Evolutionary conservation across 345 rosid species (phyloP).

Genomic region (Turritis glabra): DNA sequence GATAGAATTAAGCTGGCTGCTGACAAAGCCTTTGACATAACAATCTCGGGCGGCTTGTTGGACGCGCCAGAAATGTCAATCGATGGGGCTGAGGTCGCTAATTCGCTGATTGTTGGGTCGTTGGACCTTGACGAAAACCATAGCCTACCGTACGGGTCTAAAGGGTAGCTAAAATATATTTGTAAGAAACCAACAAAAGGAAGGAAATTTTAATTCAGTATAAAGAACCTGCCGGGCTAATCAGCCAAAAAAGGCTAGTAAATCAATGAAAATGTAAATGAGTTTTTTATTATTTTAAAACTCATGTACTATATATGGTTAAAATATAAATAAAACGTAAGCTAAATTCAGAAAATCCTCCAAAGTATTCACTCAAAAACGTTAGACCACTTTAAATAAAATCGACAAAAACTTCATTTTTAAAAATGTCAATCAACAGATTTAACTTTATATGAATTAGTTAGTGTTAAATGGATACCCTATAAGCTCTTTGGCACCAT

Average conservation of each 20-base stretch:
- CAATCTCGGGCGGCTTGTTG: slow-evolving; percentile 13
- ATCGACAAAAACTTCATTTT: not conserved
- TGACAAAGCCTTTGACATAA: slow-evolving; percentile 14
- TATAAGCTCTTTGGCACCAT: not conserved
- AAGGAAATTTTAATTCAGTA: not conserved
- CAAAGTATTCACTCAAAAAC: not conserved
- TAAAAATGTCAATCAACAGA: not conserved
- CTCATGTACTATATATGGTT: not conserved
- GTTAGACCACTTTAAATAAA: not conserved
- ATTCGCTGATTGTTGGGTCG: not conserved
- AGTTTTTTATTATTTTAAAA: not conserved
- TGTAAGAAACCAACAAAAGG: not conserved
- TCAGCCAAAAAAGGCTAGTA: not conserved
- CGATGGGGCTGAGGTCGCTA: not conserved
- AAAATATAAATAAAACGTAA: not conserved
- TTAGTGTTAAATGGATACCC: slow-evolving; percentile 3
- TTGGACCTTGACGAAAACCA: not conserved
- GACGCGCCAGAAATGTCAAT: not conserved
- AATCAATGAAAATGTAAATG: not conserved
- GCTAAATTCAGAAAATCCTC: not conserved
- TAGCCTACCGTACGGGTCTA: slow-evolving; percentile 11
- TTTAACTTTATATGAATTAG: not conserved
- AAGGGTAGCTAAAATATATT: not conserved
- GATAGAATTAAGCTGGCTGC: not conserved
- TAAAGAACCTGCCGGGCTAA: not conserved